phyloP scores from a whole-genome alignment of 1,139 yeast species.

The Taphrina wiesneri region DNA sequence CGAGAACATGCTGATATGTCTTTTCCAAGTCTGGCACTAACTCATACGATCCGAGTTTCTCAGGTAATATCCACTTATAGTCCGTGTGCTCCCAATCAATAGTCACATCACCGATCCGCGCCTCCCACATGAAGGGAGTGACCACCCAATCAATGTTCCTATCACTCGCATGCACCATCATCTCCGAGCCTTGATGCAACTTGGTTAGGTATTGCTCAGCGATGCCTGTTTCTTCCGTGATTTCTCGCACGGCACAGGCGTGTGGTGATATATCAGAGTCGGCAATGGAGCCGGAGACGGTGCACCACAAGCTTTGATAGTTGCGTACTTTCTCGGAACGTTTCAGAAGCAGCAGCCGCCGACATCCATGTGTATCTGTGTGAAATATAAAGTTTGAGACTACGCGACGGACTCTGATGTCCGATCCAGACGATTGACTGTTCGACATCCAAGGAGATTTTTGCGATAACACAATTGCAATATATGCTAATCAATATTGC shows the following conservation, averaged over 20 bases:
- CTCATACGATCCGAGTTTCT: not conserved
- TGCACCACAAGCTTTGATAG: not conserved
- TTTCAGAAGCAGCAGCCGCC: slow-evolving; percentile 3
- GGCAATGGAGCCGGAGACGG: not conserved
- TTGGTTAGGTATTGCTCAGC: not conserved
- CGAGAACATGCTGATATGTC: slow-evolving; percentile 2
- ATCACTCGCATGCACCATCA: not conserved
- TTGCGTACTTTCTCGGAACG: slow-evolving; percentile 1
- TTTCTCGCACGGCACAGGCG: not conserved
- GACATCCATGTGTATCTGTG: slow-evolving; percentile 1
- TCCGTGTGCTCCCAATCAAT: slow-evolving; percentile 13
- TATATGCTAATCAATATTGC: too few relatives aligned
- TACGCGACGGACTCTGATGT: not conserved
- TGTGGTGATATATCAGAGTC: not conserved
- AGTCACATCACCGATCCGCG: not conserved
- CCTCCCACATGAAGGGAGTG: not conserved
- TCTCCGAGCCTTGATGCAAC: not conserved
- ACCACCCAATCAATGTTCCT: not conserved
- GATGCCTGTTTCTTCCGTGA: not conserved
- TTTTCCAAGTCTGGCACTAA: not conserved
- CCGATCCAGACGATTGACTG: not conserved
- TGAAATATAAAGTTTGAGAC: slow-evolving; percentile 10
- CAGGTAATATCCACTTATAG: slow-evolving; percentile 1
- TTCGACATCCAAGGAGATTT: not conserved
- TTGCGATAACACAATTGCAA: too few relatives aligned